phyloP scores from a whole-genome alignment of 495 filamentous ascomycete genomes.

The Cairneyella variabilis region DNA sequence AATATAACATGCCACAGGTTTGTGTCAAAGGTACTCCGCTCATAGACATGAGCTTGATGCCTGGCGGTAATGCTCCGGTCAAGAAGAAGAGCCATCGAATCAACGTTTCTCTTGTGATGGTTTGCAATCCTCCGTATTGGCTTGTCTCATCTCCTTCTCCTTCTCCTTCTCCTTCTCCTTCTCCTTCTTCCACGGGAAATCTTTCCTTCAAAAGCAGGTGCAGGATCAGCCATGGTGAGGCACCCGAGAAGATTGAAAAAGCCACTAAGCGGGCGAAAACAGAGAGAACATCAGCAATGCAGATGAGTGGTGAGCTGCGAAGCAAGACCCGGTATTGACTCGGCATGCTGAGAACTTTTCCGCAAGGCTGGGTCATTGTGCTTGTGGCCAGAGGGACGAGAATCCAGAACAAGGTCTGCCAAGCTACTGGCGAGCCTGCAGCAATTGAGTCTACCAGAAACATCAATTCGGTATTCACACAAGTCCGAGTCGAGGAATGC shows the following conservation, averaged over 20 bases:
- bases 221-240: background rate
- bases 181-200: background rate
- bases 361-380: background rate
- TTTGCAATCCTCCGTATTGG: background rate
- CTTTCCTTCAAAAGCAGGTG: background rate
- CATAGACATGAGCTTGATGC: conserved; percentile 8
- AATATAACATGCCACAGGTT: conserved; percentile 4
- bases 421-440: background rate
- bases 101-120: background rate
- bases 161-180: background rate
- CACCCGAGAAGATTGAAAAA: background rate
- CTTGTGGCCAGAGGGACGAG: background rate
- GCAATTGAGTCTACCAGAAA: background rate
- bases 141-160: background rate
- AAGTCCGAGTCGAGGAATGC: too few species aligned
- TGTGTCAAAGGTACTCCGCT: background rate
- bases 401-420: conserved; percentile 1
- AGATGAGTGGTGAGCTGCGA: background rate
- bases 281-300: background rate
- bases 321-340: background rate
- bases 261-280: background rate
- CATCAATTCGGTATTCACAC: too few species aligned
- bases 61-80: conserved; percentile 4
- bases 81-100: conserved; percentile 3
- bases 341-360: background rate